phyloP scores from a whole-genome alignment of 805 yeast species.

The Komagataella populi region DNA sequence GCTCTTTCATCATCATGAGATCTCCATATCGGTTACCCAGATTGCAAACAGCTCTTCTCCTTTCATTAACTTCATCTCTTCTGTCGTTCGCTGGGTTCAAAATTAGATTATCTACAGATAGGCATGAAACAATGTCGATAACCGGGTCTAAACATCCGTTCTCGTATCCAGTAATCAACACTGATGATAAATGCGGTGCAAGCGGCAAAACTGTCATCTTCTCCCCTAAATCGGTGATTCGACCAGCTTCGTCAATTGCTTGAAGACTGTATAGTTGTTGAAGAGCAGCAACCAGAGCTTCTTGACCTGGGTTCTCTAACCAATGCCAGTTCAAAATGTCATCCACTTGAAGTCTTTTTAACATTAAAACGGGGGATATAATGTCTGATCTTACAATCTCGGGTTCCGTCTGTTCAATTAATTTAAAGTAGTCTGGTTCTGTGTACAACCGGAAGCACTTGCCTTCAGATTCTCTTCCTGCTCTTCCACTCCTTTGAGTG shows the following conservation, averaged over 20 bases:
- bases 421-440: constrained; percentile 48
- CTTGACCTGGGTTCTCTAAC: constrained; percentile 83
- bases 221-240: constrained; percentile 66
- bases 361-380: constrained; percentile 68
- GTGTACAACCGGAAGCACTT: constrained; percentile 77
- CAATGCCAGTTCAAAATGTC: constrained; percentile 83
- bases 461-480: constrained; percentile 96
- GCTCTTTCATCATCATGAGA: constrained; percentile 66
- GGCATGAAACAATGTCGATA: constrained; percentile 81
- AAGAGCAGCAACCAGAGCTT: constrained; percentile 62
- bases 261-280: constrained; percentile 64
- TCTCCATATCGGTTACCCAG: constrained; percentile 74
- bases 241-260: constrained; percentile 68
- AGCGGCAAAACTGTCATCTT: constrained; percentile 84
- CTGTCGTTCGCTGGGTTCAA: constrained; percentile 67
- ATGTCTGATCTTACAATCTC: constrained; percentile 84
- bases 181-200: constrained; percentile 86
- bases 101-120: constrained; percentile 82
- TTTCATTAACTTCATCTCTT: constrained; percentile 75
- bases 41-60: constrained; percentile 54
- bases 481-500: constrained; percentile 92
- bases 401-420: constrained; percentile 79
- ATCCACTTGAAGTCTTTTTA: constrained; percentile 72
- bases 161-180: constrained; percentile 57
- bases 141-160: constrained; percentile 42